Percentiles rank a stretch among this genome's conserved stretches.
phyloP scores from a whole-genome alignment of 129 eudicot species.

The Dittrichia graveolens region DNA sequence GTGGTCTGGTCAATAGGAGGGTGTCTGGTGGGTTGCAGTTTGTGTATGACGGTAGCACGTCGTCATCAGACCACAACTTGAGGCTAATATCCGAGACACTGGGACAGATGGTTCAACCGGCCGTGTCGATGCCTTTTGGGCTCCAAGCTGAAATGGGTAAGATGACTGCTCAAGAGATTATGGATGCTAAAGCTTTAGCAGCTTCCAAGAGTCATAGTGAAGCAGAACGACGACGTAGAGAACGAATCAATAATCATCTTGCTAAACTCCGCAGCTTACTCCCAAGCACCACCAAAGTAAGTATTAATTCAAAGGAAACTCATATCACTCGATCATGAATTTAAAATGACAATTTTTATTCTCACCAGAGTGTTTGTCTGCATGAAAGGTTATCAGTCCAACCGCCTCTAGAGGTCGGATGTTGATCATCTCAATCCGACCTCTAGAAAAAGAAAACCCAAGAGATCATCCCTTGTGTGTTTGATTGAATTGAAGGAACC shows the following conservation, averaged over 20 bases:
- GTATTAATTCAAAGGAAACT: constrained; percentile 8
- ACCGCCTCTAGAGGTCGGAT: too few species aligned
- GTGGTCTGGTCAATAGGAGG: constrained; percentile 54
- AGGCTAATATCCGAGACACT: constrained; percentile 63
- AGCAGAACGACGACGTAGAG: constrained; percentile 89
- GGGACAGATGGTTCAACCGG: constrained; percentile 74
- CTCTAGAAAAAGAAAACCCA: too few species aligned
- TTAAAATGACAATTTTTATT: background rate
- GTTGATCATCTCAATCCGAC: too few species aligned
- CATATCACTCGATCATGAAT: background rate
- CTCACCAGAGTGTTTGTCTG: too few species aligned
- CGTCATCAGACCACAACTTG: constrained; percentile 52
- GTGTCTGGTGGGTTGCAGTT: constrained; percentile 54
- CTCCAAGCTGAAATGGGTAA: constrained; percentile 84
- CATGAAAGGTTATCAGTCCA: too few species aligned
- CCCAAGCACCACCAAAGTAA: constrained; percentile 90
- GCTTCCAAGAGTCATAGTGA: constrained; percentile 97
- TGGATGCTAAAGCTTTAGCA: constrained; percentile 98
- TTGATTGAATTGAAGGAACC: too few species aligned
- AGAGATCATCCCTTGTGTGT: too few species aligned
- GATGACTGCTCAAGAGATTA: constrained; percentile 90
- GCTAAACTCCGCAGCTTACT: constrained; percentile 86
- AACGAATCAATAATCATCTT: constrained; percentile 86
- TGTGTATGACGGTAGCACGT: constrained; percentile 54
- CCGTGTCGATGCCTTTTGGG: constrained; percentile 60